phyloP scores from a whole-genome alignment of 257 asterid species.

The Osmanthus fragrans region DNA sequence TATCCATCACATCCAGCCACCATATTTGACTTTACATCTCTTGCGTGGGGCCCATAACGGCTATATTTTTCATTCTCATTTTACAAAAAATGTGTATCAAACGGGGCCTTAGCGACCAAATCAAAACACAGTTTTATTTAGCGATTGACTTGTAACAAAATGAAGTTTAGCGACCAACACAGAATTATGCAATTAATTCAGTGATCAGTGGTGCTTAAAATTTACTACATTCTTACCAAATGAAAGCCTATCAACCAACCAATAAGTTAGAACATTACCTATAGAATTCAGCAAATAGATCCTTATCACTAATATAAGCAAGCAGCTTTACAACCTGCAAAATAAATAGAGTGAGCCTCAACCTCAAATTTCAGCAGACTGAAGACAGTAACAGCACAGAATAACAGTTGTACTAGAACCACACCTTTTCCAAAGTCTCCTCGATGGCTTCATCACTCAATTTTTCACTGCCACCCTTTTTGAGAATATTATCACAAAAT shows the following conservation, averaged over 20 bases:
- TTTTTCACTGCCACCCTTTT: conserved; percentile 65
- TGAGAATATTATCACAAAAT: conserved; percentile 69
- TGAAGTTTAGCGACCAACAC: too few species aligned
- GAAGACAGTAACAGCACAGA: neutral
- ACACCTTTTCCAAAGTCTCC: conserved; percentile 67
- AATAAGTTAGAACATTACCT: conserved; percentile 42
- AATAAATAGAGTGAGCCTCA: conserved; percentile 16
- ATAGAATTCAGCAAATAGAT: conserved; percentile 92
- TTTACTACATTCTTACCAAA: conserved; percentile 6
- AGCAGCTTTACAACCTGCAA: conserved; percentile 87
- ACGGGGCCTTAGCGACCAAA: too few species aligned
- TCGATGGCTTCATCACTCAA: conserved; percentile 74
- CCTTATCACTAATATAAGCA: conserved; percentile 95
- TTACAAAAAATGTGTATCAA: too few species aligned
- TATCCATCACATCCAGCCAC: too few species aligned
- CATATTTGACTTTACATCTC: too few species aligned
- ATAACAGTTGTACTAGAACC: conserved; percentile 1
- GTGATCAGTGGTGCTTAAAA: neutral
- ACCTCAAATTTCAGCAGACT: conserved; percentile 15
- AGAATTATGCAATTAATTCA: too few species aligned
- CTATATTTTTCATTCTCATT: too few species aligned
- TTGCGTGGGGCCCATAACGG: too few species aligned
- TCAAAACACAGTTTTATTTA: neutral
- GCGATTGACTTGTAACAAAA: neutral
- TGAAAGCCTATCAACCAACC: neutral